Evolutionary conservation across 257 asterid species (phyloP), one percentile per base, ranked within the genome.

Genomic region (Nicotiana paniculata): DNA sequence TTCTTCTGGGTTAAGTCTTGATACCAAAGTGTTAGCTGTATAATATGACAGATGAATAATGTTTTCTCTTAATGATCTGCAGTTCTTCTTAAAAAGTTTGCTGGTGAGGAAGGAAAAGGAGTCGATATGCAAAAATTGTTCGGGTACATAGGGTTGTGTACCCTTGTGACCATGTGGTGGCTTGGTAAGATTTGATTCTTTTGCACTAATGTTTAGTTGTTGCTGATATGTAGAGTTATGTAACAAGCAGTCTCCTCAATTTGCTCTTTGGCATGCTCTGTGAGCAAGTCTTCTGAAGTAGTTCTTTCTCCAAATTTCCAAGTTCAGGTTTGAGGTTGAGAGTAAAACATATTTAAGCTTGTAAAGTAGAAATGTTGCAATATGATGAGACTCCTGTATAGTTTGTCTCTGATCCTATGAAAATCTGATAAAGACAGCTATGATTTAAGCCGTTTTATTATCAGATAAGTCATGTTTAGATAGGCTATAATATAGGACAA

Each of bases 131-230:
- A 96, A 89, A 96, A 94, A 89, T 84, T 94, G 87, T 96, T 96
- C 57, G 99, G 99, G 26, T 96, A 93, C 70, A 90, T 96, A 55
- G 99, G 99, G 65, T 87, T 96, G 37, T 94, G 92, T 76, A 93
- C 98, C 2, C 95, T 96, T 53, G 93, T 93, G 83, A 91, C 97
- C 80, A 92, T 96, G 63, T 96, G 99, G 99, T 96, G 99, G 99
- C 97, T 96, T 37, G 99, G 99, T 96, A 87, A 87, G 92, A 84
- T 81, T 79, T 74, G 63, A 61, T 17, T 55, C 74, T 59, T 32
- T 33, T 6, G 1, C 26, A n/a, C 61, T 48, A 48, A 15, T 48
- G 39, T 26, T 26, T 6, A 26, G 79, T 74, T 24, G 62, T 48
- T 48, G 48, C 62, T 74, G 59, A 74, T 51, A 48, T 74, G 79